Evolutionary conservation across 139 green algal genomes (phyloP).

Genomic region (Micromonas commoda): DNA sequence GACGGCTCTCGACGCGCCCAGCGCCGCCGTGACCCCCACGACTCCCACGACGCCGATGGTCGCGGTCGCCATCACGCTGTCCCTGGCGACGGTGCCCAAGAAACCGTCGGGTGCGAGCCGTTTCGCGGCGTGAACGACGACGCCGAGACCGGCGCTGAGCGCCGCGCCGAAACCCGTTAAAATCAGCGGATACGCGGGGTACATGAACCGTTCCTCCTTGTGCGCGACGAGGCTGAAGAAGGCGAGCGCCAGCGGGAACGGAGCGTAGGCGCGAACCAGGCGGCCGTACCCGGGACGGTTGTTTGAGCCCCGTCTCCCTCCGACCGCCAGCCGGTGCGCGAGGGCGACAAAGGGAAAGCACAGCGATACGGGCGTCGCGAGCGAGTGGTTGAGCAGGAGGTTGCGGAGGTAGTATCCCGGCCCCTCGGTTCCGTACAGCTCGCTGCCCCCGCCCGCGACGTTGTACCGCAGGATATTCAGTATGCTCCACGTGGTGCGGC

Average conservation of each 20-base stretch:
- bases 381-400: neutral
- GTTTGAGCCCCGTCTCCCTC: too few species aligned
- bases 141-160: too few species aligned
- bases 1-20: neutral
- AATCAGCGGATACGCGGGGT: constrained; percentile 8
- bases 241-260: constrained; percentile 15
- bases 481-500: neutral
- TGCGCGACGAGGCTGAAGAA: constrained; percentile 17
- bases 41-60: constrained; percentile 3
- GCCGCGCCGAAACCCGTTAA: neutral
- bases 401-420: neutral
- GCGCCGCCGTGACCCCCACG: neutral
- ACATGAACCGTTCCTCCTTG: constrained; percentile 34
- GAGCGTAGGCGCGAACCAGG: neutral
- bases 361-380: neutral
- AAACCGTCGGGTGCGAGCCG: too few species aligned
- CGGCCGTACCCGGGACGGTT: too few species aligned
- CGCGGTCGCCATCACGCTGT: too few species aligned
- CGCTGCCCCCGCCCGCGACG: neutral
- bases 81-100: too few species aligned
- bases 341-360: neutral
- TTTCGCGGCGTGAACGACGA: neutral
- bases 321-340: too few species aligned
- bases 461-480: constrained; percentile 24
- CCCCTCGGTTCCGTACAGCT: constrained; percentile 19